Base-by-base conservation (phyloP, 352 stramenopile species). In the Globisporangium abappressorium region DNA sequence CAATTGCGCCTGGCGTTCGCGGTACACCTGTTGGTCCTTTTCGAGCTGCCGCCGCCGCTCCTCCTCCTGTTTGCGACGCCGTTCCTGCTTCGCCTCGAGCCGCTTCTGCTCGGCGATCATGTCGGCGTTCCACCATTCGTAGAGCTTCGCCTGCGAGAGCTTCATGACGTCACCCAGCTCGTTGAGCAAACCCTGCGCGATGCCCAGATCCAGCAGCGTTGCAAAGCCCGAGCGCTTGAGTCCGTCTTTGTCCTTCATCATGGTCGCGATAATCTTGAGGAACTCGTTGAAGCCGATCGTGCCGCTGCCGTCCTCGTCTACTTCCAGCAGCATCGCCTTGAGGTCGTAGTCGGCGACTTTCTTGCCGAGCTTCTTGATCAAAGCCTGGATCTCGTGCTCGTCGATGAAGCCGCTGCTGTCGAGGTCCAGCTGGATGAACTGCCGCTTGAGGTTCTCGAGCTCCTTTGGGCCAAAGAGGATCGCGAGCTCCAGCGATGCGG, bases 261-360 rank as follows among this genome's bases (percentile, higher is more conserved):
- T 90, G 36, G 28, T 74, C 12, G 80, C 74, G 20, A 92, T 76
- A 54, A 92, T 87, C 65, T 89, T 78, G 46, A 90, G 61, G 67
- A 92, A 92, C 71, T 90, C 81, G 64, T 85, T 88, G 62, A 90
- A 92, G 56, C 82, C 79, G 57, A 93, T 91, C 0, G 75, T 71
- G 11, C 85, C 85, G 54, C 84, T 92, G 18, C 77, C 78, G 60
- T 92, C 84, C 0, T 66, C 78, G 65, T 93, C 85, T 3, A 92
- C 85, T 62, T 92, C 83, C 9, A 69, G 68, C 33, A 93, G 66
- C 73, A 93, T 90, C 8, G 73, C 76, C 14, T 74, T 68, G 14
- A 92, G 53, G 47, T 93, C 74, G 33, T 82, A 85, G 28, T 83
- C 76, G 5, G 73, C 73, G 9, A 69, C 67, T 6, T 72, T 73